Evolutionary conservation across 495 filamentous ascomycete genomes (phyloP), one percentile per base, ranked within the genome.

Genomic region (Hypoxylon cercidicola): DNA sequence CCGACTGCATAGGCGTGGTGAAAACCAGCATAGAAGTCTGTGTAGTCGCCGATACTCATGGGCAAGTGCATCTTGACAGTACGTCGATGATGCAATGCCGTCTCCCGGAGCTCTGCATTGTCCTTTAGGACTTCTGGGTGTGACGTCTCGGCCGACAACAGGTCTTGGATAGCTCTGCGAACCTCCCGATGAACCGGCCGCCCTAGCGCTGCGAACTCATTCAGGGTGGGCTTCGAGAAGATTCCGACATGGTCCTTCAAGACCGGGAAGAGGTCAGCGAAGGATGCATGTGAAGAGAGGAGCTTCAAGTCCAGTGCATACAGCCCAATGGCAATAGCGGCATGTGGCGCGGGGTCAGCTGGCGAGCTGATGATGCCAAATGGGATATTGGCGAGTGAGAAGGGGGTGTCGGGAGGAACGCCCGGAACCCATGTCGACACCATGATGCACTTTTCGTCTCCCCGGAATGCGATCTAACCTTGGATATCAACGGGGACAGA

Each of bases 1-100:
- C 92, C 89, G n/a, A 90, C 83, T 55, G 90, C 89, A 78, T 87
- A 89, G 37, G 94, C 94, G 77, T 98, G 94, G 71, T 97, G 88
- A 51, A 88, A 77, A 21, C 94, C 94, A n/a, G 90, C 94, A 77
- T 92, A 98, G 80, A 98, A 98, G 77, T 98, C 94, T 11, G 94
- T 96, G 77, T 98, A 98, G 73, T 97, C 93, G n/a, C 91, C 90
- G 54, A 97, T 93, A 30, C 83, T 81, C 86, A 98, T 87, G 4
- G 94, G 94, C 12, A 97, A 72, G 58, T 96, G 90, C 73, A 86
- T 90, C 54, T 78, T 84, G 20, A 93, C 88, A 3, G 82, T 74
- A 0, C 84, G 78, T 67, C 82, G 87, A 2, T 83, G 81, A 1
- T 89, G 19, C 8, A 82, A 61, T 2, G 69, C 73, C 45, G 63